Conservation (phyloP, 352 stramenopile species). For the Aphanomyces invadans region DNA sequence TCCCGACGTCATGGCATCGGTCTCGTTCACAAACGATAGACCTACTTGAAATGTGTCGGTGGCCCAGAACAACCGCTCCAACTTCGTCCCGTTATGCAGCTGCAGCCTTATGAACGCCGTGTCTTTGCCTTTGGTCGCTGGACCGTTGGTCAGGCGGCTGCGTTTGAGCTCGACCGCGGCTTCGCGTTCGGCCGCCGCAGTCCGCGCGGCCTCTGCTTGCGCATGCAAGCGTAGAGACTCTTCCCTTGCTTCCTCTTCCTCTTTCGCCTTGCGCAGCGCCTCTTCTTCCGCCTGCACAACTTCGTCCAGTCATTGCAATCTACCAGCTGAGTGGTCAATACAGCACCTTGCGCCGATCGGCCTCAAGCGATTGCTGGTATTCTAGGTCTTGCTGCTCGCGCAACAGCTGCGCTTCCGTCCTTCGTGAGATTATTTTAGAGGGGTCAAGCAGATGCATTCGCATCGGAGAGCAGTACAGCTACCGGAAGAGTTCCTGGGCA, state of each 20-base stretch:
- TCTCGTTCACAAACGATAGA: too few relatives aligned
- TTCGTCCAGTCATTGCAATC: too few relatives aligned
- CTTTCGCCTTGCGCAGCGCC: conserved; percentile 38
- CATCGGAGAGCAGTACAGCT: neutral
- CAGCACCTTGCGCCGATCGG: conserved; percentile 72
- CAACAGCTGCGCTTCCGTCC: conserved; percentile 77
- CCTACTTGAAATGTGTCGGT: conserved; percentile 45
- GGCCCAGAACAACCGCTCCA: conserved; percentile 75
- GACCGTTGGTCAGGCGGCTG: conserved; percentile 34
- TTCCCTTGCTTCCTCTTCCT: conserved; percentile 34
- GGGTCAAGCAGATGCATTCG: neutral
- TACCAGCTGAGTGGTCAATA: too few relatives aligned
- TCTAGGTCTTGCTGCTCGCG: conserved; percentile 90
- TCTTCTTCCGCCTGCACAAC: conserved; percentile 31
- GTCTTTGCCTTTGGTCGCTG: conserved; percentile 54
- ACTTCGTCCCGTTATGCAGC: conserved; percentile 61
- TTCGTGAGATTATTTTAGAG: conserved; percentile 17
- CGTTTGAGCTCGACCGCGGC: conserved; percentile 55
- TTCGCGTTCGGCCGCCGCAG: conserved; percentile 28
- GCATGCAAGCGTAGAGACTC: neutral
- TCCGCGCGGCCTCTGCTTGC: conserved; percentile 36
- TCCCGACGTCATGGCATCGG: too few relatives aligned
- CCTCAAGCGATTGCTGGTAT: conserved; percentile 87
- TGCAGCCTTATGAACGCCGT: conserved; percentile 74
- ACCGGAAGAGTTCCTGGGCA: conserved; percentile 61